Conservation (phyloP, 257 asterid species). For the Nicotiana undulata region DNA sequence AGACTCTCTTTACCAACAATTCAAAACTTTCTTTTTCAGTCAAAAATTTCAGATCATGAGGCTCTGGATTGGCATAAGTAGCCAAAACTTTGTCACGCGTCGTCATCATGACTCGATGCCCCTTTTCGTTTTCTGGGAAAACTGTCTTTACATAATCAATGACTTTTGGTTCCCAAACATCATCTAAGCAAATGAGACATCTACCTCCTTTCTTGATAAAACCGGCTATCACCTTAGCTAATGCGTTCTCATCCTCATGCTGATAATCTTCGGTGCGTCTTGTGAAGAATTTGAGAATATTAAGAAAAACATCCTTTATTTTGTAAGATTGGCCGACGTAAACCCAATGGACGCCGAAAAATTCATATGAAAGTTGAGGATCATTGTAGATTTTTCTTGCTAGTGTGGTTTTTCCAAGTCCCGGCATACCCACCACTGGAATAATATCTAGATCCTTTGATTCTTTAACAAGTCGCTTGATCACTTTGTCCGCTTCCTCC, state of each 20-base stretch:
- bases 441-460: constrained; percentile 14
- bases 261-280: neutral
- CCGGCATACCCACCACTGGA: constrained; percentile 31
- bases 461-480: constrained; percentile 4
- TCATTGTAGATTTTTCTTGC: constrained; percentile 24
- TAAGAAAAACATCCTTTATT: constrained; percentile 11
- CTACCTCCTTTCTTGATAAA: neutral
- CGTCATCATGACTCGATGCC: constrained; percentile 32
- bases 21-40: constrained; percentile 13
- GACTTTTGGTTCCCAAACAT: constrained; percentile 18
- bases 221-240: constrained; percentile 1
- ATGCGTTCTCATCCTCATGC: neutral
- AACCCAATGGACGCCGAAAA: constrained; percentile 25
- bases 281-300: constrained; percentile 8
- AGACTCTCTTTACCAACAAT: constrained; percentile 30
- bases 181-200: constrained; percentile 28
- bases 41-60: constrained; percentile 24
- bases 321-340: constrained; percentile 13
- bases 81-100: constrained; percentile 20
- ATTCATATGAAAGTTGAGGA: constrained; percentile 8
- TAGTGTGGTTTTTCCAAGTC: constrained; percentile 35
- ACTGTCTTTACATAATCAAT: constrained; percentile 22
- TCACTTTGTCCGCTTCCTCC: constrained; percentile 17
- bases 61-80: constrained; percentile 9
- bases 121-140: constrained; percentile 9